Conservation (phyloP, 352 stramenopile species). For the Elongisporangium undulatum region DNA sequence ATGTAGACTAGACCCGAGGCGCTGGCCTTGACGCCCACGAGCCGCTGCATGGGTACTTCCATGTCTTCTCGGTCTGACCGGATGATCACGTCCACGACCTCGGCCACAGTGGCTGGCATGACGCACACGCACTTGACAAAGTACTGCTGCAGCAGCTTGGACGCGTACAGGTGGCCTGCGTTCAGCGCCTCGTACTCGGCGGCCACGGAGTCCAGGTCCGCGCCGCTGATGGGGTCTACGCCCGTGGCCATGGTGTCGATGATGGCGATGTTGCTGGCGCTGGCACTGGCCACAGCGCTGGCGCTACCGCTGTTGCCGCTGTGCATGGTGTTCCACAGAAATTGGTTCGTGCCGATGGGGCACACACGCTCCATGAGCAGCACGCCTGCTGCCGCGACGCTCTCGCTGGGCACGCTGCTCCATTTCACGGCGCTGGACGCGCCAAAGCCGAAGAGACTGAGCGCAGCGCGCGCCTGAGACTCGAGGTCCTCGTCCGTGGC, state of each 20-base stretch:
- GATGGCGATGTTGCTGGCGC: conserved; percentile 4
- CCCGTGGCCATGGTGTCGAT: conserved; percentile 10
- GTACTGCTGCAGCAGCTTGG: conserved; percentile 69
- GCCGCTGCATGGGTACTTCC: conserved; percentile 62
- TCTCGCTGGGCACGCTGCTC: conserved; percentile 35
- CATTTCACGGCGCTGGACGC: conserved; percentile 49
- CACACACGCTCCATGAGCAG: conserved; percentile 59
- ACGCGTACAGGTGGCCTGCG: conserved; percentile 35
- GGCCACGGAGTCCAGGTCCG: conserved; percentile 21
- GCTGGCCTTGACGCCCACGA: conserved; percentile 59
- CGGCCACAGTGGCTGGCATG: conserved; percentile 55
- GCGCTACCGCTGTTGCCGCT: conserved; percentile 28
- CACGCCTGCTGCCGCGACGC: conserved; percentile 13
- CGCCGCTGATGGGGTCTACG: conserved; percentile 7
- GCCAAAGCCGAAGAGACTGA: conserved; percentile 75
- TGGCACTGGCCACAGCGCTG: conserved; percentile 10
- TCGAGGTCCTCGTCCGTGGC: conserved; percentile 55
- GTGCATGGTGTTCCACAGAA: conserved; percentile 64
- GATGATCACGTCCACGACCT: conserved; percentile 66
- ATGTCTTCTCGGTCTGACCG: conserved; percentile 59
- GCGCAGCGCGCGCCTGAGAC: conserved; percentile 49
- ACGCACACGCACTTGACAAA: conserved; percentile 62
- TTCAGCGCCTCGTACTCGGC: conserved; percentile 11
- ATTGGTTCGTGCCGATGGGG: conserved; percentile 51
- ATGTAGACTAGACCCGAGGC: conserved; percentile 51